These are phyloP conservation scores for Cronartium ribicola DNA, from an alignment of 1,284 basidiomycete species.

Conservation along the genomic window DNA sequence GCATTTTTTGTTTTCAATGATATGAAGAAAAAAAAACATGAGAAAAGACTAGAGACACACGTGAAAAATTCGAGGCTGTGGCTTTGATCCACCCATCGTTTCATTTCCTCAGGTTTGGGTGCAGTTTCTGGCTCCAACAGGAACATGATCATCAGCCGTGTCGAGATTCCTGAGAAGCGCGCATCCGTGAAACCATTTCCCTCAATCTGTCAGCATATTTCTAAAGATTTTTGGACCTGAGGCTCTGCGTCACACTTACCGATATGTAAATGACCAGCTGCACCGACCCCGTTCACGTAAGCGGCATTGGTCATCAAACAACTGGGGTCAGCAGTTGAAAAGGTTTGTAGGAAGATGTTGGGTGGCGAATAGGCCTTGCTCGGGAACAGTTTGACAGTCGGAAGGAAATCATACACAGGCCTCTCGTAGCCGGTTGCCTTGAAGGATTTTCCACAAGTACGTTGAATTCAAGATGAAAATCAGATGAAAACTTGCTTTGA, in stretches of 20 bases:
- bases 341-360: conserved; percentile 28
- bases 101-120: conserved; percentile 36
- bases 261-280: conserved; percentile 32
- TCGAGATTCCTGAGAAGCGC: conserved; percentile 15
- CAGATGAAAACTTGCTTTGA: not conserved
- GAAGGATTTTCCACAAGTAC: too few species aligned
- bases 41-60: not conserved
- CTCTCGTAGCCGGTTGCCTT: conserved; percentile 34
- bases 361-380: conserved; percentile 31
- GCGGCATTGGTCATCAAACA: conserved; percentile 38
- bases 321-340: conserved; percentile 10
- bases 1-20: not conserved
- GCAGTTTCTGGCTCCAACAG: conserved; percentile 19
- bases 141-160: conserved; percentile 38
- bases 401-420: conserved; percentile 18
- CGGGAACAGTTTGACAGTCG: conserved; percentile 3
- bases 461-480: not conserved
- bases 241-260: conserved; percentile 8
- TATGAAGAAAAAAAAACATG: not conserved
- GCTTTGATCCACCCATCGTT: conserved; percentile 18
- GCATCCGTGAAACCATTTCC: not conserved
- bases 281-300: conserved; percentile 20
- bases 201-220: not conserved
- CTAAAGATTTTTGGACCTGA: not conserved
- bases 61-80: not conserved